Evolutionary conservation across 768 basidiomycete species (phyloP), one percentile per base, ranked within the genome.

Genomic region (Agaricus bisporus): DNA sequence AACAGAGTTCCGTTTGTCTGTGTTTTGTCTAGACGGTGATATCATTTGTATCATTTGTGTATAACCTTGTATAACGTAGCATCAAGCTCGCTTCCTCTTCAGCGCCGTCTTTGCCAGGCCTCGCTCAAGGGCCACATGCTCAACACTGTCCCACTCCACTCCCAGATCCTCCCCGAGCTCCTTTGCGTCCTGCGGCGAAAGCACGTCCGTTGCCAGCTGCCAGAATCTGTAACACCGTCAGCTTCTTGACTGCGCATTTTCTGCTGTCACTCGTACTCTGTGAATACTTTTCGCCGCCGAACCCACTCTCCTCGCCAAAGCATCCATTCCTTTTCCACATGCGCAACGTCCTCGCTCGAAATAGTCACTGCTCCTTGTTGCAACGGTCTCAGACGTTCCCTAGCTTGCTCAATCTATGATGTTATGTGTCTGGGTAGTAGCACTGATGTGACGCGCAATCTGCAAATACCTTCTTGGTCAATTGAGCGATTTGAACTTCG

Each of bases 291-390:
- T 63, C 78, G 81, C 51, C 93, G 76, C 20, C 78, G 75, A 32
- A 80, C 66, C 93, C 93, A 95, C 70, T 93, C 86, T 3, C 77
- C 74, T 56, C 86, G 74, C 91, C 91, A 95, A 62, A 78, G 82
- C 5, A 61, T 69, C 87, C 91, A 94, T 29, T 93, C 88, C 1
- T 68, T 64, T 55, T 93, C 85, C 49, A 94, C 71, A 55, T 74
- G 70, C 14, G 76, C 79, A 15, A 89, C 74, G 47, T 93, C 90
- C 58, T 83, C 82, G 7, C 81, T 71, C 15, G 88, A 88, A 28
- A 93, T 77, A 22, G 85, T 75, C 5, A 80, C 78, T 4, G 79
- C 76, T 26, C 86, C 88, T 26, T 78, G 73, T 32, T 86, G 82
- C 41, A 92, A 74, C 35, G 89, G 86, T 48, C 73, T 66, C 7